Evolutionary conservation across 805 yeast genomes (phyloP), one percentile per base, ranked within the genome.

Genomic region (Candida insectorum): DNA sequence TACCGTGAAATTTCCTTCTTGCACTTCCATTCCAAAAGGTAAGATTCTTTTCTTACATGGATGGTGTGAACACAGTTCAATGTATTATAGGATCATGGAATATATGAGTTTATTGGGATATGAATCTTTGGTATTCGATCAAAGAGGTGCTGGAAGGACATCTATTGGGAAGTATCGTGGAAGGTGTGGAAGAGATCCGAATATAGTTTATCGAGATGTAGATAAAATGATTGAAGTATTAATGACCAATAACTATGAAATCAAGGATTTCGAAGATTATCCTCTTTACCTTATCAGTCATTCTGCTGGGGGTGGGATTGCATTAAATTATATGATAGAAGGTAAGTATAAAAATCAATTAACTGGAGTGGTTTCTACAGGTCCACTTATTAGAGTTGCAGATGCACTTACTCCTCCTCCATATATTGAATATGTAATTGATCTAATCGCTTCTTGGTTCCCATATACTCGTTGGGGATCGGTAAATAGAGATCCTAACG

Each of bases 261-360:
- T 14, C 6, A n/a, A 26, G 15, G 5, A 5, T 15, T 6, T 4
- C 6, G 14, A 22, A 11, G 13, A 22, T 10, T 10, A 16, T 13
- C 32, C 27, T 4, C 20, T 81, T 19, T 71, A 63, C 47, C 47
- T 85, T 29, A 60, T 72, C 44, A 87, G 89, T 1, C 87, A 79
- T 45, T 83, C 89, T 5, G 82, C 84, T 86, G 94, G 94, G 27
- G 89, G 91, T 12, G 89, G 82, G 0, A 76, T 84, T 29, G 62
- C 62, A 0, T 58, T 83, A 37, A 80, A 78, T 52, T 83, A 84
- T 52, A 77, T 73, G 7, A 63, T 75, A 22, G 47, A 52, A 17
- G 89, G 89, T 2, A 70, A 60, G 36, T 57, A 67, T 47, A 62
- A 58, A 28, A 63, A 70, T 22, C 45, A 64, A 13, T 39, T 84